Conservation (phyloP, 208 protist genomes). For the Trichomonas vaginalis region DNA sequence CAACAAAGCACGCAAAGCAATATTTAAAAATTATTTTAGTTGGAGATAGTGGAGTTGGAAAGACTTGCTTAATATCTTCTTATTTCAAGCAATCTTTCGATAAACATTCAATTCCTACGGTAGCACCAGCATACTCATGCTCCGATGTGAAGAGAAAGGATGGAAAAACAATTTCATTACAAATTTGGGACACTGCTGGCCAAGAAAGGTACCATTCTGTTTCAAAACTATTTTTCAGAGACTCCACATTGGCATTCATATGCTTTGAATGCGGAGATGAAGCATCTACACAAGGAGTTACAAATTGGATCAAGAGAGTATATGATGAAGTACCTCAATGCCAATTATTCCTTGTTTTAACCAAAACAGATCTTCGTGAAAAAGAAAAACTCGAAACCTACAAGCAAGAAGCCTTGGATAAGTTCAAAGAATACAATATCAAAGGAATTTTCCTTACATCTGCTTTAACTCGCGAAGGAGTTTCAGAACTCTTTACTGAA, state of each 20-base stretch:
- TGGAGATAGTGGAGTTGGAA: background rate
- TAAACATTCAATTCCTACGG: background rate
- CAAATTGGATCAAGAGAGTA: background rate
- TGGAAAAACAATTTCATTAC: background rate
- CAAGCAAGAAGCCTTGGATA: background rate
- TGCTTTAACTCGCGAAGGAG: background rate
- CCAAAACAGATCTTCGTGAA: background rate
- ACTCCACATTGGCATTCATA: background rate
- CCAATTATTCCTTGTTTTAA: background rate
- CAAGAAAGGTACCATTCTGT: background rate
- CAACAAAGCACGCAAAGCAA: too few relatives aligned
- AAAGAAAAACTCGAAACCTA: background rate
- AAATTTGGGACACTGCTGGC: conserved; percentile 13
- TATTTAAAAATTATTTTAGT: background rate
- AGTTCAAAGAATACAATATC: background rate
- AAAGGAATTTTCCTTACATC: background rate
- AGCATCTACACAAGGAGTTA: background rate
- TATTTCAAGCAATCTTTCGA: background rate
- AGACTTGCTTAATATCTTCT: background rate
- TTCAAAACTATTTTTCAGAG: background rate
- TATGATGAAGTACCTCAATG: background rate
- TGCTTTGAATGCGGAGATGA: background rate
- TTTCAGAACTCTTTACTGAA: background rate
- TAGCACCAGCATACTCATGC: background rate
- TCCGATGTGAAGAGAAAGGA: background rate